Conservation (phyloP, 331 rosid species). For the Cydonia oblonga region DNA sequence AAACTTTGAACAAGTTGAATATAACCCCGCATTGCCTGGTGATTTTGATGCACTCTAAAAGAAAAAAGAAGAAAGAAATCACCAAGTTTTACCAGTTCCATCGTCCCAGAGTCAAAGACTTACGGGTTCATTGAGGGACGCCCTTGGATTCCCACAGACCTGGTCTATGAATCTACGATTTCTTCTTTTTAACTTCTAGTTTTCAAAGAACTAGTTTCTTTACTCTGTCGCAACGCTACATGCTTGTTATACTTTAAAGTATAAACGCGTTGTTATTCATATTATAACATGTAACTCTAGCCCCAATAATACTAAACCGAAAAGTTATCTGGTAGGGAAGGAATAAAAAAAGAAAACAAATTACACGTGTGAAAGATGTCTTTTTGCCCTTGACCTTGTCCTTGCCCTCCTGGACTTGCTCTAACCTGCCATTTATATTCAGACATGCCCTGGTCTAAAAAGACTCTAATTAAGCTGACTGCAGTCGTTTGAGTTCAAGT, state of each 20-base stretch:
- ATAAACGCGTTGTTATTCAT: no score
- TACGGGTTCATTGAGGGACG: neutral
- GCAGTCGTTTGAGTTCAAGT: neutral
- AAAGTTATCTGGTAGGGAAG: neutral
- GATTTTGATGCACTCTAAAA: neutral
- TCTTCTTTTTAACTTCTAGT: neutral
- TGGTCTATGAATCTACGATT: neutral
- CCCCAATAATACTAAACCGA: fast-evolving
- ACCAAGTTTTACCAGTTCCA: neutral
- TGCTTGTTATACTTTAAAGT: no score
- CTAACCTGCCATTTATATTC: neutral
- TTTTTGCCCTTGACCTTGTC: no score
- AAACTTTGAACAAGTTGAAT: neutral
- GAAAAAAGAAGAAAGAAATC: neutral
- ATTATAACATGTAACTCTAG: neutral
- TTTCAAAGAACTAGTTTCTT: neutral
- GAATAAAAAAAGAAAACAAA: neutral
- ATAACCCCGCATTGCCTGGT: neutral
- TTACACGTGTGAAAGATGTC: neutral
- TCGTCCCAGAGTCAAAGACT: neutral
- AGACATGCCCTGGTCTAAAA: neutral
- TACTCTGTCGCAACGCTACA: no score
- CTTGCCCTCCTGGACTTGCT: no score
- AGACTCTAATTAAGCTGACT: neutral
- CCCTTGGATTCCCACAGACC: neutral